Evolutionary conservation across 2,329 filamentous ascomycete species (phyloP).

Genomic region (Thermomyces lanuginosus): DNA sequence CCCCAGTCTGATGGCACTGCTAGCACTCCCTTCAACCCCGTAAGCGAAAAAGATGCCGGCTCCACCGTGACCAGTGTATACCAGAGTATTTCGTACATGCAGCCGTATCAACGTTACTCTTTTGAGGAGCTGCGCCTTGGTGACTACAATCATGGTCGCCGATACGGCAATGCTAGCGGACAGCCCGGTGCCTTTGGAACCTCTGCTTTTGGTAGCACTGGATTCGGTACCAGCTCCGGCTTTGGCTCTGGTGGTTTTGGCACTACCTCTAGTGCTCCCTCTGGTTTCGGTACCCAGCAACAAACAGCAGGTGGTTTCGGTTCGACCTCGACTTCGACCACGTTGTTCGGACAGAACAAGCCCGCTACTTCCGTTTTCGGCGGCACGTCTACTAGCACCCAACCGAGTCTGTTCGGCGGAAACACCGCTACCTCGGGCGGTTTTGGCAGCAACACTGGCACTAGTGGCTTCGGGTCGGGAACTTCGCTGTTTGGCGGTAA

Average conservation of each 20-base stretch:
- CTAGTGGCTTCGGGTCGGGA: slow-evolving; percentile 15
- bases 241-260: slow-evolving; percentile 14
- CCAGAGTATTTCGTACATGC: slow-evolving; percentile 34
- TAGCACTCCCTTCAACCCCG: slow-evolving; percentile 28
- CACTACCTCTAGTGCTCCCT: slow-evolving; percentile 17
- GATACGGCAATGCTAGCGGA: slow-evolving; percentile 66
- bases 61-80: slow-evolving; percentile 28
- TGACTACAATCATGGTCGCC: slow-evolving; percentile 77
- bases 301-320: slow-evolving; percentile 26
- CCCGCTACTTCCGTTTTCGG: slow-evolving; percentile 25
- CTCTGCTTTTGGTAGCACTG: slow-evolving; percentile 36
- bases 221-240: slow-evolving; percentile 28
- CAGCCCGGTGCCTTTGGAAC: slow-evolving; percentile 70
- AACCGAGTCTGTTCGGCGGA: slow-evolving; percentile 25
- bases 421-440: slow-evolving; percentile 19
- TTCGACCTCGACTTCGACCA: slow-evolving; percentile 10
- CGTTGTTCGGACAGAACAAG: slow-evolving; percentile 30
- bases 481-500: slow-evolving; percentile 28
- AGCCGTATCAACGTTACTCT: slow-evolving; percentile 60
- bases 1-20: slow-evolving; percentile 31
- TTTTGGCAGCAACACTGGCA: slow-evolving; percentile 14
- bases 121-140: slow-evolving; percentile 65
- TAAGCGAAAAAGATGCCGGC: slow-evolving; percentile 29
- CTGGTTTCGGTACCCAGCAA: slow-evolving; percentile 27
- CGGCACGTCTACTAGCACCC: slow-evolving; percentile 16